Evolutionary conservation across 139 green algal species (phyloP).

Genomic region (Pseudopediastrum boryanum): DNA sequence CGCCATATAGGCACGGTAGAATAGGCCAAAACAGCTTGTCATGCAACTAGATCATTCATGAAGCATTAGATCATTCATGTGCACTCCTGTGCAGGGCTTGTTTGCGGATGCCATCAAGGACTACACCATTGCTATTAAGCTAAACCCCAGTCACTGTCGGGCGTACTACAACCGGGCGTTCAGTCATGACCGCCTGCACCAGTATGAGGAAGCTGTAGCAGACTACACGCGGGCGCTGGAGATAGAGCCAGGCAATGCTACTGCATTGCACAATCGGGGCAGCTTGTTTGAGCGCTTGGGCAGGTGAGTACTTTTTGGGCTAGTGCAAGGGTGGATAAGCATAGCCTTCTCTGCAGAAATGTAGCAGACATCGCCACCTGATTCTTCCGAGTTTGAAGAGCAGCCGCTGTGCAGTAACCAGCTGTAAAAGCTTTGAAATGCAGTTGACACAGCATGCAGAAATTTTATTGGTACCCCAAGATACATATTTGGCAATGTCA

Average conservation of each 20-base stretch:
- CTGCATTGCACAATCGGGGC: conserved; percentile 79
- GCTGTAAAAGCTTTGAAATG: no score
- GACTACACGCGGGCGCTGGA: conserved; percentile 77
- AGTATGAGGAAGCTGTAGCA: conserved; percentile 54
- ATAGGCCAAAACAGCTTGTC: no score
- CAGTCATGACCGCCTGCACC: conserved; percentile 60
- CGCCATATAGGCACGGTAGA: no score
- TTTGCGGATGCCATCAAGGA: conserved; percentile 78
- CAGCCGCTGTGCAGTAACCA: no score
- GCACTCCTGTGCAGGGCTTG: conserved; percentile 45
- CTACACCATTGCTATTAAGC: conserved; percentile 76
- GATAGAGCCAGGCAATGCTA: conserved; percentile 78
- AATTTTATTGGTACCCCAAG: no score
- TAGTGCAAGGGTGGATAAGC: no score
- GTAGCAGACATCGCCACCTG: no score
- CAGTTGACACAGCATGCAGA: no score
- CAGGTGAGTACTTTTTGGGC: conserved; percentile 39
- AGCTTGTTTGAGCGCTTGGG: conserved; percentile 70
- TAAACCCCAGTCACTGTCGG: conserved; percentile 76
- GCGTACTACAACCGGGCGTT: conserved; percentile 86
- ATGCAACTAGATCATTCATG: neutral
- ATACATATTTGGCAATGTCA: no score
- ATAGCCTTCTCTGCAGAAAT: no score
- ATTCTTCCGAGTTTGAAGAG: no score
- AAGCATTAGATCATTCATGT: neutral